Conservation (phyloP, 2,329 filamentous ascomycete species). For the Tolypocladium ovalisporum region DNA sequence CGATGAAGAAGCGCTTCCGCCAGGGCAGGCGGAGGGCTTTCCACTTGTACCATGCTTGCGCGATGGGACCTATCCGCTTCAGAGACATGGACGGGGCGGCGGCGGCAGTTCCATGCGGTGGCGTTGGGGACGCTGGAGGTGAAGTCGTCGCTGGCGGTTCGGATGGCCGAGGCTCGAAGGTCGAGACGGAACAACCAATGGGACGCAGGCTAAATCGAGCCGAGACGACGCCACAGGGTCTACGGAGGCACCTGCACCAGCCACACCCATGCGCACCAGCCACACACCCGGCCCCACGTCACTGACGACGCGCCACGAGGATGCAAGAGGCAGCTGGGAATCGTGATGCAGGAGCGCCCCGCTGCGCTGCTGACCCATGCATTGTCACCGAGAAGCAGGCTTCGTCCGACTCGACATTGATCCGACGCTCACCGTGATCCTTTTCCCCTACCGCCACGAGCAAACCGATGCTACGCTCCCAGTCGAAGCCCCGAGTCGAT, state of each 20-base stretch:
- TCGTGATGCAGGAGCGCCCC: not conserved
- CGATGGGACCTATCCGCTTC: slow-evolving; percentile 24
- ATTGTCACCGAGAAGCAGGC: not conserved
- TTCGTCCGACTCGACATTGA: not conserved
- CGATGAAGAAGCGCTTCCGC: slow-evolving; percentile 52
- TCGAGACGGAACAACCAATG: not conserved
- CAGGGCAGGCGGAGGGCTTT: slow-evolving; percentile 52
- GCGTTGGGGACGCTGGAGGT: not conserved
- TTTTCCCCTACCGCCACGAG: not conserved
- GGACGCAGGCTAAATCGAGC: not conserved
- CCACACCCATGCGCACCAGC: not conserved
- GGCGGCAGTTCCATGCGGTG: not conserved
- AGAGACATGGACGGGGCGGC: slow-evolving; percentile 17
- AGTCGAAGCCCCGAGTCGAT: not conserved
- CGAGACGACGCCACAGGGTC: not conserved
- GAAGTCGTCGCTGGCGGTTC: not conserved
- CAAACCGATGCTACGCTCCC: not conserved
- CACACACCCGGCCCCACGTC: not conserved
- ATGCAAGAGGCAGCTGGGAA: not conserved
- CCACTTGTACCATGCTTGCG: slow-evolving; percentile 47
- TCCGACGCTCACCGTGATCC: not conserved
- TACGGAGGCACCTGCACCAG: not conserved
- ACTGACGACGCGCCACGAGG: not conserved
- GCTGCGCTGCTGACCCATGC: not conserved
- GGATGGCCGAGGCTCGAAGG: not conserved